Base-by-base conservation (phyloP, 2,329 filamentous ascomycete species). In the Alternaria sp. region DNA sequence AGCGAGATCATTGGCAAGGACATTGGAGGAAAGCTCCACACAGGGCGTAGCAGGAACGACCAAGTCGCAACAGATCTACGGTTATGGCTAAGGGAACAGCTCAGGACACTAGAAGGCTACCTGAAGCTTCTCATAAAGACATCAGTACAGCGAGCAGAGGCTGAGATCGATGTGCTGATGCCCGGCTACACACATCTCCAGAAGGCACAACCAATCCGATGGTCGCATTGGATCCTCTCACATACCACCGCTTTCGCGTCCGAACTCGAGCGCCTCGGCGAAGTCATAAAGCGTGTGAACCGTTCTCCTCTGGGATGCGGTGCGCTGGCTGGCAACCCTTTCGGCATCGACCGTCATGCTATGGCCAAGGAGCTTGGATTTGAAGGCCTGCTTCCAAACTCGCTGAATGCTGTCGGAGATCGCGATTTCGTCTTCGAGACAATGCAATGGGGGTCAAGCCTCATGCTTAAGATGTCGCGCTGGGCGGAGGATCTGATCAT, bases 21-120 rank as follows among this genome's bases (percentile, higher is more conserved):
- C 27, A 89, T 91, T 59, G 92, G 90, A 1, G 93, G 94, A 25
- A 97, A 97, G 83, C 86, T 97, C 59, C 94, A 97, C 81, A 97
- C 93, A n/a, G 83, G 83, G 44, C 90, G 94, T 54, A 94, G 90
- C 78, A 87, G 93, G 70, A 97, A 97, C 74, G 93, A 97, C 81
- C 93, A 97, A 81, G 89, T 97, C 58, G 93, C 90, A 49, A 94
- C 90, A 22, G 93, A 97, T 73, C 94, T 97, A 91, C 89, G 93
- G 63, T 83, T 97, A 78, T 97, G 93, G 93, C 81, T 97, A 65
- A 86, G 92, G 44, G 89, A 94, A 66, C 86, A 91, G 81, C 82
- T 97, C 59, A 85, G 85, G 58, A 83, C 84, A 65, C 87, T 97
- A 53, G 92, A 96, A 70, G 78, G 70, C 36, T 87, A 89, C 70